phyloP scores from a whole-genome alignment of 1,284 basidiomycete species.

The Agaricales sp. region DNA sequence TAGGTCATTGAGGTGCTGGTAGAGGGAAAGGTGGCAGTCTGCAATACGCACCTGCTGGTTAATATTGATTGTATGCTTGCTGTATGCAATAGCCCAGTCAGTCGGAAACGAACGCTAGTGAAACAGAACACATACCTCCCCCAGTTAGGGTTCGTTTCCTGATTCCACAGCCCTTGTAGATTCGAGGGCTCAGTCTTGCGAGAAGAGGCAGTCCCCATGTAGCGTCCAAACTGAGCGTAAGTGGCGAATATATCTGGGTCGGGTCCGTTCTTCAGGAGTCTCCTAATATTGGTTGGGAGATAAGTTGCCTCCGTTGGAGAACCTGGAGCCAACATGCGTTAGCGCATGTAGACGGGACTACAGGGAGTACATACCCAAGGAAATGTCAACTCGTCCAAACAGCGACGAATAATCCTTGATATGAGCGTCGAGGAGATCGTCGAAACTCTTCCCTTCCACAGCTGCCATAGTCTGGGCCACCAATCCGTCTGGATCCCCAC shows the following conservation, averaged over 20 bases:
- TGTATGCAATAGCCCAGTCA: slow-evolving; percentile 5
- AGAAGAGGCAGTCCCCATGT: slow-evolving; percentile 11
- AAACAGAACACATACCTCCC: slow-evolving; percentile 9
- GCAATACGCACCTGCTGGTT: slow-evolving; percentile 10
- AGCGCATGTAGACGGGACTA: neutral
- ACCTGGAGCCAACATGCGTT: slow-evolving; percentile 4
- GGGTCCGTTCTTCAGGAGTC: slow-evolving; percentile 7
- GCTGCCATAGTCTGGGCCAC: slow-evolving; percentile 6
- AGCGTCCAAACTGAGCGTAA: slow-evolving; percentile 10
- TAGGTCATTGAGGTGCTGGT: too few relatives aligned
- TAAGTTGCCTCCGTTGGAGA: slow-evolving; percentile 7
- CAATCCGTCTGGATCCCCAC: slow-evolving; percentile 8
- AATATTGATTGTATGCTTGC: slow-evolving; percentile 11
- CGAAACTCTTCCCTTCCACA: slow-evolving; percentile 7
- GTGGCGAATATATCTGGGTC: slow-evolving; percentile 11
- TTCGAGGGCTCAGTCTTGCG: slow-evolving; percentile 10
- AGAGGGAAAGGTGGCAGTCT: neutral
- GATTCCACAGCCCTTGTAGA: slow-evolving; percentile 12
- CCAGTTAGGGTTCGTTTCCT: slow-evolving; percentile 10
- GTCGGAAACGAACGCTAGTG: too few relatives aligned
- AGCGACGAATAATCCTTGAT: slow-evolving; percentile 9
- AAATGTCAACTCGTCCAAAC: slow-evolving; percentile 10
- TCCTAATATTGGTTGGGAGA: slow-evolving; percentile 11
- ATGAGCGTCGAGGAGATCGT: slow-evolving; percentile 9
- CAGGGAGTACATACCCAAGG: slow-evolving; percentile 6